Evolutionary conservation across 2,329 filamentous ascomycete genomes (phyloP).

Genomic region (Thelonectria discophora): DNA sequence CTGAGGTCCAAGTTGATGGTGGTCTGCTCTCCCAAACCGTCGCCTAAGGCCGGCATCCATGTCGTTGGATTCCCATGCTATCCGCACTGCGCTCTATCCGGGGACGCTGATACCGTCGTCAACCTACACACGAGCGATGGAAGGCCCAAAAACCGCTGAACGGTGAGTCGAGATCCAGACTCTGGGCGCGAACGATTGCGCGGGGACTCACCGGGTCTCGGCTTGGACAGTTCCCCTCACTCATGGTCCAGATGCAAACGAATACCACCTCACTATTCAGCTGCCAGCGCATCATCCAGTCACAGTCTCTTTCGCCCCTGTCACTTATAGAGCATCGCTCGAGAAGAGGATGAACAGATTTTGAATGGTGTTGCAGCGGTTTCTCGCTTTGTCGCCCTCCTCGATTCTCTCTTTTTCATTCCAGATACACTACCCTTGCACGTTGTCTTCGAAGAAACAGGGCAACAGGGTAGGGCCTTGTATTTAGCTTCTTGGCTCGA

Average conservation of each 20-base stretch:
- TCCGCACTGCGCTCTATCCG: constrained; percentile 3
- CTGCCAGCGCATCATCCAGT: constrained; percentile 27
- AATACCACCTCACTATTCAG: constrained; percentile 34
- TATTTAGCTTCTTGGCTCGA: constrained; percentile 3
- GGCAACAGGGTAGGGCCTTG: constrained; percentile 9
- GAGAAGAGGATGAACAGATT: background rate
- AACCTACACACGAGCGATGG: constrained; percentile 23
- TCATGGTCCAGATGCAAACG: constrained; percentile 12
- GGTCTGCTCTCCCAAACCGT: constrained; percentile 31
- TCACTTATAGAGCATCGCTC: constrained; percentile 2
- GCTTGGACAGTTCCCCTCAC: background rate
- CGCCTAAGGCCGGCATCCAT: constrained; percentile 36
- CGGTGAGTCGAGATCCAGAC: constrained; percentile 13
- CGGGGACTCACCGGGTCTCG: background rate
- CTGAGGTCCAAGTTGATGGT: constrained; percentile 28
- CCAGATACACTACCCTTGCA: too few relatives aligned
- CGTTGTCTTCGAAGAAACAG: too few relatives aligned
- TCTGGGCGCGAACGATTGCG: background rate
- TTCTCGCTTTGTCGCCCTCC: background rate
- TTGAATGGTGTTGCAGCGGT: background rate
- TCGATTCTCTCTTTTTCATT: background rate
- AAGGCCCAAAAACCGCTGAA: constrained; percentile 21
- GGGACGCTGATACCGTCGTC: constrained; percentile 3
- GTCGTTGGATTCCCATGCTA: constrained; percentile 39
- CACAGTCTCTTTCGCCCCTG: constrained; percentile 21